Evolutionary conservation across 805 yeast genomes (phyloP), one percentile per base, ranked within the genome.

Genomic region (Metschnikowia continentalis): DNA sequence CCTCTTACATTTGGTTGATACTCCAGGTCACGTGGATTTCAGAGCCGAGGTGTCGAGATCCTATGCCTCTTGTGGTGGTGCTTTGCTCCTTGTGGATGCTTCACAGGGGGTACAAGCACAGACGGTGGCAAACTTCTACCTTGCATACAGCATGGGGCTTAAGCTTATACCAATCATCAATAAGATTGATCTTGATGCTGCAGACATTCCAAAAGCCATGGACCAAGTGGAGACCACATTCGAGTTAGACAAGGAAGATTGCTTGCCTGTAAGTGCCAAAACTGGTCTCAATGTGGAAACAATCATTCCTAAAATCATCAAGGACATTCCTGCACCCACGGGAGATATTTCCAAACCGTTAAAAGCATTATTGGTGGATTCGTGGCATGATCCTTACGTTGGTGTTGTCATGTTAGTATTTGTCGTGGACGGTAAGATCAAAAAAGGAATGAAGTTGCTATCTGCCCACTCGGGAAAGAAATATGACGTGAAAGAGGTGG

Each of bases 11-110:
- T 72, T 92, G 42, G 97, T 94, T 42, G 99, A 92, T 67, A 92
- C 98, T 0, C 99, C 99, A 0, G 99, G 99, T 0, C 99, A 92
- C 66, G 98, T 94, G 32, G 99, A 92, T 67, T 92, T 92, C 67
- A 75, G 97, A 48, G 86, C 94, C 7, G 99, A 92, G 61, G 99
- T 92, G 1, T 83, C 95, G 3, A 71, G 98, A 58, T 88, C 96
- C 6, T 91, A 91, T 68, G 97, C 97, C 2, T 88, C 97, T 0
- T 94, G 97, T 72, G 96, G 91, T 35, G 98, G 98, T 13, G 97
- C 97, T 0, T 70, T 92, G 38, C 67, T 92, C 38, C 68, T 92
- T 20, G 96, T 92, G 1, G 99, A 94, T 72, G 98, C 98, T 1
- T 79, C 92, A 2, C 97, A 94, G 63, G 98, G 98, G 47, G 90